Base-by-base conservation (phyloP, 768 basidiomycete species). In the Tylopilus subfusipes region DNA sequence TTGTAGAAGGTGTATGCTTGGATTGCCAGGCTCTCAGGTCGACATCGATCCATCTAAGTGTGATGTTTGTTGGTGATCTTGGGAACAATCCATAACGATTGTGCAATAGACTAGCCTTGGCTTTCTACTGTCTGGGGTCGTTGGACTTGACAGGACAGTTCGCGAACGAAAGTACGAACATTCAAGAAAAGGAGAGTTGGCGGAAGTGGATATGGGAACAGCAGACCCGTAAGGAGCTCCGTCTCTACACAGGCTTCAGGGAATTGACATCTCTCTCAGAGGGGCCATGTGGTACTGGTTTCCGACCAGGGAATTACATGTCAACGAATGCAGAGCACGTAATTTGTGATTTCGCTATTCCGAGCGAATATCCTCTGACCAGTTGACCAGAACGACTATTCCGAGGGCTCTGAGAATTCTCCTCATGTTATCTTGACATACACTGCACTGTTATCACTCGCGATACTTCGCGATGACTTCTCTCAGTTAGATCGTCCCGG, bases 391-490 rank as follows among this genome's bases (percentile, higher is more conserved):
- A 64, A 59, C 21, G 56, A 62, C 27, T 76, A 80, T 60, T 69
- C 74, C 11, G 76, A 79, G 55, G 25, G n/a, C 19, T 68, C 67
- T 33, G 82, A 84, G 64, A 81, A 88, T 58, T 78, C 81, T 18
- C 89, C 91, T 1, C 88, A 98, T 68, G 75, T 98, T 16, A 92
- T 97, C 51, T 90, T 93, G 81, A 94, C 95, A 9, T 99, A 98
- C 64, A 92, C 93, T 1, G 92, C 94, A 0, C 68, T 99, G 12
- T 73, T 97, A 5, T 80, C 83, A 0, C 84, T 99, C 12, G 83
- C 88, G 0, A 86, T 97, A 57, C 78, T 99, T 24, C 80, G 89
- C n/a, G 96, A 97, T 64, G 85, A 91, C 60, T 87, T 95, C 62
- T 70, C 80, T 31, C 75, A 73, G 51, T 74, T 99, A 22, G 82